Conservation (phyloP, 2,329 filamentous ascomycete genomes). For the Pseudogymnoascus sp. region DNA sequence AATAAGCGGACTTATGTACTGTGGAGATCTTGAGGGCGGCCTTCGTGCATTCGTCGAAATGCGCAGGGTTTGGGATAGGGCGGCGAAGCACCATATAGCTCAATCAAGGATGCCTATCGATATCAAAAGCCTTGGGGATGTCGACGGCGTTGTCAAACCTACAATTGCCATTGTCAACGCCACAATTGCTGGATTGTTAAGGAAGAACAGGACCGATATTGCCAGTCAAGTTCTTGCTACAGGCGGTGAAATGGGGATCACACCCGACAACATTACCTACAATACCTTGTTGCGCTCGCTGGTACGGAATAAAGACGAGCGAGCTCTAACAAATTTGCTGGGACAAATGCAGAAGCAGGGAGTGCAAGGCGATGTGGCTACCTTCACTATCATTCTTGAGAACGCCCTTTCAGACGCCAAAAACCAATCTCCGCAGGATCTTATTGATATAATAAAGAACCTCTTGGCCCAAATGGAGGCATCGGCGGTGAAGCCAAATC, state of each 20-base stretch:
- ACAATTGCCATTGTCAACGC: conserved; percentile 61
- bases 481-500: conserved; percentile 50
- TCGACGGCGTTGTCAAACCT: conserved; percentile 44
- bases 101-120: conserved; percentile 17
- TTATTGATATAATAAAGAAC: conserved; percentile 41
- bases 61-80: conserved; percentile 46
- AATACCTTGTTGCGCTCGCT: conserved; percentile 60
- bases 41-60: conserved; percentile 59
- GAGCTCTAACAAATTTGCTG: conserved; percentile 46
- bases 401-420: conserved; percentile 40
- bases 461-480: conserved; percentile 51
- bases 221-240: conserved; percentile 46
- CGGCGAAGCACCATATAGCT: conserved; percentile 17
- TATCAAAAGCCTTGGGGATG: conserved; percentile 24
- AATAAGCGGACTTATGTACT: conserved; percentile 55
- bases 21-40: conserved; percentile 45
- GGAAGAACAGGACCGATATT: conserved; percentile 36
- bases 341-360: conserved; percentile 48
- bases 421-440: conserved; percentile 37
- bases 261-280: conserved; percentile 44
- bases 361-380: conserved; percentile 55
- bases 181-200: conserved; percentile 55
- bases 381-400: conserved; percentile 66
- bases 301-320: conserved; percentile 40
- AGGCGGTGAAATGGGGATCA: conserved; percentile 35